Conservation (phyloP, 192 early-diverging fungal genomes). For the Podila verticillata region DNA sequence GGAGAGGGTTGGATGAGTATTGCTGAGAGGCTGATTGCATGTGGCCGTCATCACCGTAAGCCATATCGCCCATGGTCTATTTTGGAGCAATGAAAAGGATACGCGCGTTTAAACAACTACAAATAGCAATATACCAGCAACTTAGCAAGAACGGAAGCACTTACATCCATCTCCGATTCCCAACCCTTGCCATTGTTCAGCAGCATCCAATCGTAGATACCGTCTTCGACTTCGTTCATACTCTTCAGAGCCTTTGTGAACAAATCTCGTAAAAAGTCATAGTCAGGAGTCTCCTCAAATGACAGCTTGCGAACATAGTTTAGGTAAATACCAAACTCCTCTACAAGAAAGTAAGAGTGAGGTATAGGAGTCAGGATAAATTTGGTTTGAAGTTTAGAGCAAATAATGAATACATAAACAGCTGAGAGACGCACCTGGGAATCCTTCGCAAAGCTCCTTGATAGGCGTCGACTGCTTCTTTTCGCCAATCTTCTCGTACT, state of each 20-base stretch:
- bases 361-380: background rate
- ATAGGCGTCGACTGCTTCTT: conserved; percentile 92
- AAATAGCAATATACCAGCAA: background rate
- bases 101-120: background rate
- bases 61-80: background rate
- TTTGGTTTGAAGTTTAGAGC: background rate
- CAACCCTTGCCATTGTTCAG: conserved; percentile 64
- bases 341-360: conserved; percentile 34
- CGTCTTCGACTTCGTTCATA: conserved; percentile 85
- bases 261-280: conserved; percentile 88
- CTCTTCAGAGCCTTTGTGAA: conserved; percentile 80
- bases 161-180: conserved; percentile 49
- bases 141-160: background rate
- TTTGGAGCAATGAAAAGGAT: background rate
- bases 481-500: conserved; percentile 99
- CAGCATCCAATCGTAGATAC: conserved; percentile 94
- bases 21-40: conserved; percentile 9
- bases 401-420: background rate
- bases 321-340: conserved; percentile 91
- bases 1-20: conserved; percentile 17
- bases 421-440: conserved; percentile 67
- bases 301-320: conserved; percentile 89
- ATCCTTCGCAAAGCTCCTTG: conserved; percentile 89
- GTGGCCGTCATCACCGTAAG: conserved; percentile 4
- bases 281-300: conserved; percentile 97